Evolutionary conservation across 768 basidiomycete genomes (phyloP), one percentile per base, ranked within the genome.

Genomic region (Dictyophora rubrovolvata): DNA sequence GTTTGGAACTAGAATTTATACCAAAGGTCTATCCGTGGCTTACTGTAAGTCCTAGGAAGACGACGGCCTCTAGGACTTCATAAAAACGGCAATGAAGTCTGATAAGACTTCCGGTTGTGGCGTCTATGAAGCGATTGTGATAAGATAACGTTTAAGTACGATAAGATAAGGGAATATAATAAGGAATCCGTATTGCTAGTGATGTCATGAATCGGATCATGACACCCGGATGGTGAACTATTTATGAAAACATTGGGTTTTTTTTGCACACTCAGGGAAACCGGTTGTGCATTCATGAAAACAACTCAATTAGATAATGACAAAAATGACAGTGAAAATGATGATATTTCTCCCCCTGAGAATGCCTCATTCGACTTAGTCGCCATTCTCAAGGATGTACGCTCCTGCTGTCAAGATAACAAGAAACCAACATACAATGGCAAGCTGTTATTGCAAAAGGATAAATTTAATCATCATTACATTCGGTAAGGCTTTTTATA

Each of bases 241-340:
- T 67, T 67, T 53, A 21, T 37, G 2, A 66, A 67, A 46, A 68
- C 67, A 6, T 54, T 68, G 2, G 64, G 57, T 0, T 63, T 68
- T 50, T 68, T 59, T 47, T 64, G 61, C 52, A 57, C 64, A 21
- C 42, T 69, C 17, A n/a, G 8, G 0, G 61, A 66, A 16, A 59
- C 60, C 18, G 66, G 66, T 10, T 67, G 66, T 53, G 46, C 55
- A 22, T 64, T 66, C 42, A 57, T 9, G 7, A 42, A 12, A 42
- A 42, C 42, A 5, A 14, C 4, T 42, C 12, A 42, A 42, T 2
- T 42, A 12, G n/a, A 42, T 42, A 9, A 12, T 14, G 42, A 42
- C 42, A 42, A 42, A 14, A 9, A 5, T n/a, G n/a, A 42, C 42
- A 33, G 28, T 48, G 48, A 63, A 28, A 21, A 14, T 22, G 22